Base-by-base conservation (phyloP, 805 yeast genomes). In the Barnettozyma botsteinii region DNA sequence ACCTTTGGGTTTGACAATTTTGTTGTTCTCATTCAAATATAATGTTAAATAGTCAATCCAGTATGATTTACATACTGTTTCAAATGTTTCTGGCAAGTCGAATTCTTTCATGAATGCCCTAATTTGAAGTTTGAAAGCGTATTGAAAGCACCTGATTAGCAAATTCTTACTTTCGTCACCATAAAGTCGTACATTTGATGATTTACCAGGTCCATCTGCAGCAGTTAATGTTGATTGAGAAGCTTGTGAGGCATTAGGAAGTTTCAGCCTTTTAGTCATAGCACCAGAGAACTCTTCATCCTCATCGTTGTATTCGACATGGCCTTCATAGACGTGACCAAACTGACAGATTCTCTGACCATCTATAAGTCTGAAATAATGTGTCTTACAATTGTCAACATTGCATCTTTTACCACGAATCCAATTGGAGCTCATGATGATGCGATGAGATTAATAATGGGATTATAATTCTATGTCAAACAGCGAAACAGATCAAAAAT, bases 301-400 rank as follows among this genome's bases (percentile, higher is more conserved):
- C 34, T 86, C 95, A 52, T 86, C 91, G 47, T 84, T 85, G 46
- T 78, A 69, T 57, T 86, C 95, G 21, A 83, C 56, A 46, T 80
- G 83, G 26, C 89, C 88, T 48, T 81, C 91, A 60, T 77, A 75
- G 17, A 89, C 88, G 62, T 91, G 98, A 5, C 98, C 98, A 54
- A 75, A 82, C 52, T 85, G 91, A 58, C 98, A 91, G 10, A 89
- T 81, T 41, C 79, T 72, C 37, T 76, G 76, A 20, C 98, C 98
- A 52, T 84, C 86, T 4, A 77, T 64, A 23, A 75, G 60, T 37
- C 81, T 71, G 77, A 86, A 91, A 37, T 81, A 71, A 28, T 78
- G 65, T 1, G 96, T 84, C 4, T 84, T 77, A 62, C 98, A 91
- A 65, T 91, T 91, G 47, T 84, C 89, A 3, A 80, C 79, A 1